Conservation (phyloP, 257 asterid genomes). For the Asclepias syriaca region DNA sequence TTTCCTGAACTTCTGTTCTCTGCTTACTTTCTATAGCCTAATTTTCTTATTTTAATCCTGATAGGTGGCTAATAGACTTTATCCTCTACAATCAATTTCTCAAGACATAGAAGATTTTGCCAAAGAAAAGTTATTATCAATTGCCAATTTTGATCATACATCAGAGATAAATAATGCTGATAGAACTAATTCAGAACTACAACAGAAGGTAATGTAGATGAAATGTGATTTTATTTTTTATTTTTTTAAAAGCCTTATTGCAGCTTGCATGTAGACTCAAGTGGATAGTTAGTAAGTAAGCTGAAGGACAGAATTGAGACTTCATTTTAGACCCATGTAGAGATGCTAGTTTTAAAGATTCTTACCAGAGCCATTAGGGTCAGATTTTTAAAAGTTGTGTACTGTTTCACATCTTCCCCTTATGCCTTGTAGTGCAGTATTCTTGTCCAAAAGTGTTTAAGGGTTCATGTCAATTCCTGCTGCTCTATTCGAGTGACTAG, state of each 20-base stretch:
- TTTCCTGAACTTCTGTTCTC: neutral
- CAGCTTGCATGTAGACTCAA: neutral
- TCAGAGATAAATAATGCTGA: conserved; percentile 37
- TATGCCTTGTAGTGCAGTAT: neutral
- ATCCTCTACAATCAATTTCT: conserved; percentile 73
- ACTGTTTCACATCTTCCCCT: neutral
- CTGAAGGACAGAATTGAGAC: neutral
- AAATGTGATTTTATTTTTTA: neutral
- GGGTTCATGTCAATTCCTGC: neutral
- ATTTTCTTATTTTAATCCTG: conserved; percentile 17
- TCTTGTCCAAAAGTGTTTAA: neutral
- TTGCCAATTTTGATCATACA: conserved; percentile 39
- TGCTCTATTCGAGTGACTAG: neutral
- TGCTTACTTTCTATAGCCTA: conserved; percentile 6
- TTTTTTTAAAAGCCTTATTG: neutral
- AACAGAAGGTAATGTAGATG: conserved; percentile 42
- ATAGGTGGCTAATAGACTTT: conserved; percentile 96
- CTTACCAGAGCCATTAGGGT: neutral
- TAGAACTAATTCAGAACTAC: conserved; percentile 41
- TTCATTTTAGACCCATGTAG: neutral
- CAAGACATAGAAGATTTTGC: conserved; percentile 82
- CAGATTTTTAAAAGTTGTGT: neutral
- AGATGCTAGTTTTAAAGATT: neutral
- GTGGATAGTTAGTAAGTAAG: neutral
- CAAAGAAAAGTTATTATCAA: conserved; percentile 68